Percentiles rank a stretch among this genome's conserved stretches.
These are phyloP conservation scores for Amylostereum chailletii DNA, from an alignment of 1,284 basidiomycete species.

Conservation along the genomic window DNA sequence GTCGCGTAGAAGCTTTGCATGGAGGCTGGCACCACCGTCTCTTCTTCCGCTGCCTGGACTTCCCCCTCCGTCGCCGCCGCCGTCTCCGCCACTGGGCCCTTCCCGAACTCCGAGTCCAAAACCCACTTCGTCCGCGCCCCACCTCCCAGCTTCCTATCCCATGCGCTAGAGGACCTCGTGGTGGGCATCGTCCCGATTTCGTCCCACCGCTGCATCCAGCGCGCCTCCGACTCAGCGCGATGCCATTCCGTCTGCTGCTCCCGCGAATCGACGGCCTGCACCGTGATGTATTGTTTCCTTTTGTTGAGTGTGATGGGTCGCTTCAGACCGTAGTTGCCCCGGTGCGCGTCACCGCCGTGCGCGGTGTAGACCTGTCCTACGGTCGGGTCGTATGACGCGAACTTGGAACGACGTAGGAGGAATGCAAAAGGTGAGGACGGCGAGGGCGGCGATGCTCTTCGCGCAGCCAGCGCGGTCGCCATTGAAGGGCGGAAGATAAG, in stretches of 20 bases:
- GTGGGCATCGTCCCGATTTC: slow-evolving; percentile 46
- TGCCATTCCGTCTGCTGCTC: slow-evolving; percentile 73
- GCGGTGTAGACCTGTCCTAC: slow-evolving; percentile 69
- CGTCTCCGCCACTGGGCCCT: not conserved
- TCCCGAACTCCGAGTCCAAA: slow-evolving; percentile 41
- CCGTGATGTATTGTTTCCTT: slow-evolving; percentile 50
- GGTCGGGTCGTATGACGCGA: slow-evolving; percentile 64
- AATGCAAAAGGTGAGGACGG: slow-evolving; percentile 57
- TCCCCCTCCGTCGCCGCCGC: slow-evolving; percentile 5
- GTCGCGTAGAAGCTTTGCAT: not conserved
- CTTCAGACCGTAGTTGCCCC: slow-evolving; percentile 76
- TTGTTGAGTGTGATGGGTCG: slow-evolving; percentile 56
- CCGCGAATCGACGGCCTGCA: slow-evolving; percentile 53
- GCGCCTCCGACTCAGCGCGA: slow-evolving; percentile 49
- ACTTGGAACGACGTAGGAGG: slow-evolving; percentile 68
- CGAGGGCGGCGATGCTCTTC: slow-evolving; percentile 8
- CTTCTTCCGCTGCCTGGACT: slow-evolving; percentile 8
- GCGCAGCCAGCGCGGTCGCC: not conserved
- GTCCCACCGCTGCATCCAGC: slow-evolving; percentile 56
- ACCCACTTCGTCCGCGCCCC: slow-evolving; percentile 29
- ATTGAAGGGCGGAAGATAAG: no score
- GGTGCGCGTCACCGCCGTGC: slow-evolving; percentile 54
- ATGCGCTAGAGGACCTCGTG: not conserved
- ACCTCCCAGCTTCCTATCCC: slow-evolving; percentile 24
- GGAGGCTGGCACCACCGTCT: slow-evolving; percentile 5